phyloP scores from a whole-genome alignment of 2,329 filamentous ascomycete species.

The Xylariaceae sp. region DNA sequence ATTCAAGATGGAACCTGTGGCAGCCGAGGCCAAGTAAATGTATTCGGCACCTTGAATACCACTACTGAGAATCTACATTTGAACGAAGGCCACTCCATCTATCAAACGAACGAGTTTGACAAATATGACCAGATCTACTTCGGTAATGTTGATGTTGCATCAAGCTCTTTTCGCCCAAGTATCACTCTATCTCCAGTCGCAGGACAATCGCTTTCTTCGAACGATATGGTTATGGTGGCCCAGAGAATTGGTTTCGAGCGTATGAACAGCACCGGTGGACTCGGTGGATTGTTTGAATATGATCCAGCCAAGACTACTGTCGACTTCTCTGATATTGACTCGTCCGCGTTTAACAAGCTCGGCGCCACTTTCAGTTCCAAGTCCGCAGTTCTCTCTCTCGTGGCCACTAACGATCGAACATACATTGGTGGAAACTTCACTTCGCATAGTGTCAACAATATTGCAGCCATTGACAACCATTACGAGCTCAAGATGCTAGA shows the following conservation, averaged over 20 bases:
- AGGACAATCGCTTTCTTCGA: slow-evolving; percentile 52
- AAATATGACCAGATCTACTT: slow-evolving; percentile 94
- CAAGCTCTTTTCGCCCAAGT: slow-evolving; percentile 67
- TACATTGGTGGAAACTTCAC: slow-evolving; percentile 86
- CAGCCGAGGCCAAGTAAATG: slow-evolving; percentile 72
- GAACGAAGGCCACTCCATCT: slow-evolving; percentile 57
- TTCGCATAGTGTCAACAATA: slow-evolving; percentile 61
- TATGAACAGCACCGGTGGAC: slow-evolving; percentile 66
- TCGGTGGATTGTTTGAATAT: slow-evolving; percentile 90
- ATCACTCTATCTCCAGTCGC: slow-evolving; percentile 69
- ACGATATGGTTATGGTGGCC: slow-evolving; percentile 73
- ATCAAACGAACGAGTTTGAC: slow-evolving; percentile 91
- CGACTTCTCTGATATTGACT: slow-evolving; percentile 57
- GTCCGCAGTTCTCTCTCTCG: slow-evolving; percentile 67
- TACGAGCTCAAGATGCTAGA: slow-evolving; percentile 56
- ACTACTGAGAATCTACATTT: slow-evolving; percentile 37
- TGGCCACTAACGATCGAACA: slow-evolving; percentile 56
- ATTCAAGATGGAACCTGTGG: slow-evolving; percentile 69
- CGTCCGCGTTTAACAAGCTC: slow-evolving; percentile 71
- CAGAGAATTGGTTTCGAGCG: slow-evolving; percentile 77
- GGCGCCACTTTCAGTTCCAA: slow-evolving; percentile 62
- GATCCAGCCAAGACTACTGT: slow-evolving; percentile 59
- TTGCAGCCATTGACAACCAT: slow-evolving; percentile 67
- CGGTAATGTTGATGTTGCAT: slow-evolving; percentile 73
- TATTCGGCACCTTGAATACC: slow-evolving; percentile 66